Percentiles rank a stretch among this genome's conserved stretches.
Conservation (phyloP, 352 stramenopile genomes). For the Phytopythium helicoides region DNA sequence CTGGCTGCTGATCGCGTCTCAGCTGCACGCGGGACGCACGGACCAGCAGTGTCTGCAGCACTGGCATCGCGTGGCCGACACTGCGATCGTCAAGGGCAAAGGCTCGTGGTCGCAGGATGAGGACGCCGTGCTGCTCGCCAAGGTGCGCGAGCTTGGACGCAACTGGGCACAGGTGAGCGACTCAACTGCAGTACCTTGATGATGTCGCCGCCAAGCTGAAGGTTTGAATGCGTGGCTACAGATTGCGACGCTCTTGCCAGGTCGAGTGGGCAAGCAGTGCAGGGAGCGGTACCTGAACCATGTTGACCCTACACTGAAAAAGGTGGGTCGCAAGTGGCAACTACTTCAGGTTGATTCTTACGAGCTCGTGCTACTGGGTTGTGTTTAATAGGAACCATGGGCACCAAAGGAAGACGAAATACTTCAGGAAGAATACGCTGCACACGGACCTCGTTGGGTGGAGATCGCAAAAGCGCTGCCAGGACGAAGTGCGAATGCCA, state of each 20-base stretch:
- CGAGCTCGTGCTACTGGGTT: not conserved
- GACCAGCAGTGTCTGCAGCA: conserved; percentile 80
- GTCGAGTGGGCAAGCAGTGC: conserved; percentile 65
- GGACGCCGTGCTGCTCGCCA: conserved; percentile 36
- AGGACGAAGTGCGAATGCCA: conserved; percentile 49
- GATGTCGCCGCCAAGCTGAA: not conserved
- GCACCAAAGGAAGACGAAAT: conserved; percentile 39
- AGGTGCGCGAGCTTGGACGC: conserved; percentile 40
- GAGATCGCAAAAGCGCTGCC: conserved; percentile 42
- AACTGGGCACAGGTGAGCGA: conserved; percentile 64
- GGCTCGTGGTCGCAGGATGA: conserved; percentile 48
- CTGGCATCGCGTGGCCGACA: conserved; percentile 60
- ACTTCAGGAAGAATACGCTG: conserved; percentile 18
- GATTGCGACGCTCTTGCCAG: conserved; percentile 56
- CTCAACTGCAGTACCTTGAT: not conserved
- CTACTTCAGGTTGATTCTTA: not conserved
- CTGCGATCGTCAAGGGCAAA: conserved; percentile 56
- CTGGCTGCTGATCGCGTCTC: conserved; percentile 76
- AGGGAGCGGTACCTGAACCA: conserved; percentile 72
- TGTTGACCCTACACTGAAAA: conserved; percentile 40
- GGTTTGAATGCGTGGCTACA: too few relatives aligned
- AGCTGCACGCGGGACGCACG: conserved; percentile 49
- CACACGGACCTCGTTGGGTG: conserved; percentile 40
- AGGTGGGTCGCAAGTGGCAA: conserved; percentile 17
- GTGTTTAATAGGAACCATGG: conserved; percentile 38